A percentile compares a stretch with the other conserved stretches of the same genome.
Conservation (phyloP, 2,329 filamentous ascomycete species). For the Allantophomopsis lycopodina region DNA sequence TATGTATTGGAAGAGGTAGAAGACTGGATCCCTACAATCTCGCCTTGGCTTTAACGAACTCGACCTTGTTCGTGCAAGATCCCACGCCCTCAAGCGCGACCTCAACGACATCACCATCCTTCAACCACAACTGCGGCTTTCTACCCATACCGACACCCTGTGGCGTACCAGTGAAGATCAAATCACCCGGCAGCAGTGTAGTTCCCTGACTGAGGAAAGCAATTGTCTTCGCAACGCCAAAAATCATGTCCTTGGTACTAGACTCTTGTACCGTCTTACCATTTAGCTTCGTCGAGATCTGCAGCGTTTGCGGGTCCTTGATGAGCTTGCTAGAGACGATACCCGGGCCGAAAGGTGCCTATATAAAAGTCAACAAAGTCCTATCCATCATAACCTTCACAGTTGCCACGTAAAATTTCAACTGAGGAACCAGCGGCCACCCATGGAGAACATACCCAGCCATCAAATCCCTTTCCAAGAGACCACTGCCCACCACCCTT, state of each 20-base stretch:
- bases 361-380: no score
- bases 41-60: conserved; percentile 24
- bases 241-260: conserved; percentile 48
- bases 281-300: conserved; percentile 45
- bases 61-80: conserved; percentile 37
- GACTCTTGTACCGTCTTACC: conserved; percentile 41
- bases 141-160: conserved; percentile 59
- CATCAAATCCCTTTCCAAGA: conserved; percentile 62
- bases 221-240: conserved; percentile 43
- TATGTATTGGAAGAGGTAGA: no score
- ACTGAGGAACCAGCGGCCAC: no score
- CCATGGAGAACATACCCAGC: conserved; percentile 29
- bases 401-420: no score
- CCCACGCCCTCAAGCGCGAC: conserved; percentile 55
- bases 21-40: conserved; percentile 8
- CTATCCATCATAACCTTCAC: no score
- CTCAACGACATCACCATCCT: conserved; percentile 57
- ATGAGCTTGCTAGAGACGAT: conserved; percentile 47
- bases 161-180: conserved; percentile 57
- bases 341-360: conserved; percentile 55
- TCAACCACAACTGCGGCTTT: conserved; percentile 52
- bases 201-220: conserved; percentile 46
- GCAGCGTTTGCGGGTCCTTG: conserved; percentile 39
- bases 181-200: conserved; percentile 47
- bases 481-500: conserved; percentile 57